These are phyloP conservation scores for Trifolium subterraneum DNA, from an alignment of 306 rosid genomes.

Conservation along the genomic window DNA sequence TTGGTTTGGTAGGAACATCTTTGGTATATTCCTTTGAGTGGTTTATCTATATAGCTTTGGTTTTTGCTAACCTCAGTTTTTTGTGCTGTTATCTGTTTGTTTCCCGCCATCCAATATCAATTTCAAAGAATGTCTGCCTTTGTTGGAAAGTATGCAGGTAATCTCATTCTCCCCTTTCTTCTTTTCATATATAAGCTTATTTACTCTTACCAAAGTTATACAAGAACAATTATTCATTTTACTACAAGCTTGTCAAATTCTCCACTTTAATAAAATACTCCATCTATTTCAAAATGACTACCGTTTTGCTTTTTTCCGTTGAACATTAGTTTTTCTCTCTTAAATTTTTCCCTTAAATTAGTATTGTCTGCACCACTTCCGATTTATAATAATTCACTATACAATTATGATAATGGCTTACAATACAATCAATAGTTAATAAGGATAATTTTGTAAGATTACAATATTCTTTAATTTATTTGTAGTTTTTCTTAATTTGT, in stretches of 20 bases:
- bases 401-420: no score
- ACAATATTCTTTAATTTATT: no score
- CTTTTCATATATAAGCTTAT: neutral
- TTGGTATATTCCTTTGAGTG: constrained; percentile 54
- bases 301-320: neutral
- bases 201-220: neutral
- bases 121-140: constrained; percentile 82
- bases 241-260: neutral
- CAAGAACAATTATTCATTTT: neutral
- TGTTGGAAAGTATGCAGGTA: constrained; percentile 92
- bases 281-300: neutral
- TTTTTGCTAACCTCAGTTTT: constrained; percentile 38
- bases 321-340: neutral
- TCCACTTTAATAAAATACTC: neutral
- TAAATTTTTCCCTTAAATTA: neutral
- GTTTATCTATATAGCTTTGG: constrained; percentile 57
- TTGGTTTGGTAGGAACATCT: constrained; percentile 36
- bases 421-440: neutral
- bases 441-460: no score
- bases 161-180: constrained; percentile 17
- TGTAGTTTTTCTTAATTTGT: neutral
- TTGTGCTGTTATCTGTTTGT: constrained; percentile 48
- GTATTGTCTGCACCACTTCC: neutral
- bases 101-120: constrained; percentile 50
- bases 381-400: no score